Conservation (phyloP, 2,329 filamentous ascomycete genomes). For the Fusarium humuli region DNA sequence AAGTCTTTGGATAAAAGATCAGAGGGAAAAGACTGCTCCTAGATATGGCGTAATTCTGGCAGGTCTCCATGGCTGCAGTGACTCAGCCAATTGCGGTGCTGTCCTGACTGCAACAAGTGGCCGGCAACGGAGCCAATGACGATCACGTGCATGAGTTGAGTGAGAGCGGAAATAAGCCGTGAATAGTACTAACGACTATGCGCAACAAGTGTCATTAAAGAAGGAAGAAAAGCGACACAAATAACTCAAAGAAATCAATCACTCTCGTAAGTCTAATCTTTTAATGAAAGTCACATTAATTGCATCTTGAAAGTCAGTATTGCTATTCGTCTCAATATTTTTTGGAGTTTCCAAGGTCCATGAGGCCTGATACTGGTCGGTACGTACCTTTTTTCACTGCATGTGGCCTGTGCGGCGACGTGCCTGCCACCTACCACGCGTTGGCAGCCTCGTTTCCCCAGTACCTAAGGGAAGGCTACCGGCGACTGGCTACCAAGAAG, state of each 20-base stretch:
- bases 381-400: conserved; percentile 20
- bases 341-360: not conserved
- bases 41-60: conserved; percentile 48
- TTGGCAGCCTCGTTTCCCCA: conserved; percentile 43
- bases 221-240: not conserved
- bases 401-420: conserved; percentile 35
- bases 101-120: conserved; percentile 17
- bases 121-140: conserved; percentile 37
- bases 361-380: not conserved
- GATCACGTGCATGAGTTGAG: conserved; percentile 32
- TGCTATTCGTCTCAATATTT: not conserved
- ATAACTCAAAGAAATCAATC: not conserved
- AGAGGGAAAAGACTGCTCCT: conserved; percentile 35
- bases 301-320: not conserved
- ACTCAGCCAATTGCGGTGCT: conserved; percentile 45
- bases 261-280: not conserved
- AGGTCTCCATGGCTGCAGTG: conserved; percentile 32
- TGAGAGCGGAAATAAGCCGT: not conserved
- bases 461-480: conserved; percentile 39
- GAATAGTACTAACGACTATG: not conserved
- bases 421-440: conserved; percentile 20
- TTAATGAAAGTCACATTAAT: not conserved
- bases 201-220: not conserved
- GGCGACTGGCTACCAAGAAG: conserved; percentile 38
- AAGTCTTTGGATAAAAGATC: conserved; percentile 38